Evolutionary conservation across 2,329 filamentous ascomycete species (phyloP), one percentile per base, ranked within the genome.

Genomic region (Elsinoe batatas): DNA sequence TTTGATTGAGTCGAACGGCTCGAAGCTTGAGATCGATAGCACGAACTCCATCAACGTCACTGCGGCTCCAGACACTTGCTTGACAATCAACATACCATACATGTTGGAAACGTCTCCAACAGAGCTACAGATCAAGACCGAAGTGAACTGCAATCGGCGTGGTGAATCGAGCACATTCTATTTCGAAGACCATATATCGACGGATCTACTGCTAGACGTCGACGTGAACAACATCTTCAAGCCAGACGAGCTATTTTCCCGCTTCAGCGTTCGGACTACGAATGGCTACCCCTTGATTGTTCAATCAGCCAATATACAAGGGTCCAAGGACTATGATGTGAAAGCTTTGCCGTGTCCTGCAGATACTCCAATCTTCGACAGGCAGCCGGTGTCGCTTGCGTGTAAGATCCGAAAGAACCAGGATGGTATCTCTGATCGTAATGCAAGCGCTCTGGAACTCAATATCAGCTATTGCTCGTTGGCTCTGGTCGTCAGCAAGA

Each of bases 161-260:
- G 37, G 40, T 15, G 13, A 55, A 15, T 2, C 13, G 10, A 46
- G 46, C 15, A 17, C 13, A 3, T 85, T 84, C 65, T 78, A 81
- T 13, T 80, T 79, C 13, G 76, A 78, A 6, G 79, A 80, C 17
- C 80, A 77, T 3, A 76, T 94, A 17, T 79, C 84, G 2, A 85
- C 93, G 1, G 79, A 86, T 1, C 75, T 98, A 3, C 88, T 89
- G 0, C 77, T 98, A 3, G 91, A 91, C 2, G 93, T 98, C 59
- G 97, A 97, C 61, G 93, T 98, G 5, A 91, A 97, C 64, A 93
- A 98, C 63, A 82, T 94, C 26, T 97, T 97, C 75, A 95, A 95
- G 67, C 82, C 88, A 60, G 74, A 83, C 6, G 78, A 82, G 0
- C 76, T 97, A 0, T 93, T 93, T 65, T 96, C 91, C 0, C 85